A percentile compares a stretch with the other conserved stretches of the same genome.
phyloP scores from a whole-genome alignment of 177 flowering plant species.

The Vitis hybrid region DNA sequence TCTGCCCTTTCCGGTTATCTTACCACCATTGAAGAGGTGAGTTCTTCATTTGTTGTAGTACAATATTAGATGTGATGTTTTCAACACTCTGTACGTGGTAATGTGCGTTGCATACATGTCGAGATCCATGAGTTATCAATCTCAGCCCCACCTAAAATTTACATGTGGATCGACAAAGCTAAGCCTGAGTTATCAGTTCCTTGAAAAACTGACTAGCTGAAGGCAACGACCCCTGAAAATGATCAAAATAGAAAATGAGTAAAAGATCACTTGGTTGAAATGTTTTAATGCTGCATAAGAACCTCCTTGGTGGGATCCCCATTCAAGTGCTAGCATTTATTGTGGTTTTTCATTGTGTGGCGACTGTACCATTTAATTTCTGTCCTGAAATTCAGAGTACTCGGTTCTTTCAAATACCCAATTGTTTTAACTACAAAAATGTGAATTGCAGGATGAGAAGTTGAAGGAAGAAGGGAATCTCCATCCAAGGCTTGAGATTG shows the following conservation, averaged over 20 bases:
- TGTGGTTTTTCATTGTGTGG: too few species aligned
- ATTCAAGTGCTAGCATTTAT: too few species aligned
- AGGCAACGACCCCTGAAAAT: not conserved
- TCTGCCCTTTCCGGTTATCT: conserved; percentile 69
- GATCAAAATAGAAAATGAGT: too few species aligned
- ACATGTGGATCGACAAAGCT: not conserved
- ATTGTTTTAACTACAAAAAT: too few species aligned
- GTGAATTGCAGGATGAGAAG: conserved; percentile 65
- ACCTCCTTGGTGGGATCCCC: too few species aligned
- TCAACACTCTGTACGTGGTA: not conserved
- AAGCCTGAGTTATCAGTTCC: not conserved
- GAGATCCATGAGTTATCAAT: too few species aligned
- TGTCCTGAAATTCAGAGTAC: too few species aligned
- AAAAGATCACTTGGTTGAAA: too few species aligned
- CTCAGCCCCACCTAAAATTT: not conserved
- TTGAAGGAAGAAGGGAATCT: conserved; percentile 44
- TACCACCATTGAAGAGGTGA: conserved; percentile 84
- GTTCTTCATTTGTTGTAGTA: not conserved
- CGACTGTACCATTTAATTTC: too few species aligned
- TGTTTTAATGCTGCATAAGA: too few species aligned
- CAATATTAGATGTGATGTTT: not conserved
- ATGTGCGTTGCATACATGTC: too few species aligned
- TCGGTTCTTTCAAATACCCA: too few species aligned
- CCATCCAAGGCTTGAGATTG: conserved; percentile 56
- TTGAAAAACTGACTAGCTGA: not conserved